Percentiles rank a stretch among this genome's conserved stretches.
Conservation (phyloP, 2,329 filamentous ascomycete species). For the Penicillium occitanis region DNA sequence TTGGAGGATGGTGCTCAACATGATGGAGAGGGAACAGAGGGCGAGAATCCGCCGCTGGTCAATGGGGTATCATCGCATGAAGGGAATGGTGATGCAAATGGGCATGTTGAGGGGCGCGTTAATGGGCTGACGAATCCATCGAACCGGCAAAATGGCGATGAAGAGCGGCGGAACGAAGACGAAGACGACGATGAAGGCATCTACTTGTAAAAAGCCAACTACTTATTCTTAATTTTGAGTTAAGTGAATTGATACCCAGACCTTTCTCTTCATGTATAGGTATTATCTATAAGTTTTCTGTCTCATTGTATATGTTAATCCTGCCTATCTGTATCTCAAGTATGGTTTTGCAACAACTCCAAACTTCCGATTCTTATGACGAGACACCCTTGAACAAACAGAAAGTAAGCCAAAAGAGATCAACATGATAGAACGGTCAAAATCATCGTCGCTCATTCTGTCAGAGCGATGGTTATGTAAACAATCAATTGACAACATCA, state of each 20-base stretch:
- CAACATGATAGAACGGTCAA: background rate
- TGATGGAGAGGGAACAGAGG: background rate
- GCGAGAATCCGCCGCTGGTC: background rate
- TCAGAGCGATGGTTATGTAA: constrained; percentile 11
- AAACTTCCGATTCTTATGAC: constrained; percentile 14
- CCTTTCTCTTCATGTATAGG: background rate
- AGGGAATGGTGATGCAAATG: background rate
- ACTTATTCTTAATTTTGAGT: background rate
- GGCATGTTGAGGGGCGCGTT: background rate
- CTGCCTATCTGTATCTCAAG: constrained; percentile 9
- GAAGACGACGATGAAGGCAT: constrained; percentile 18
- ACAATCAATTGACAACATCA: constrained; percentile 14
- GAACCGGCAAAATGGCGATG: background rate
- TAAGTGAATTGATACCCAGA: constrained; percentile 9
- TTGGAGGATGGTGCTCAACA: constrained; percentile 14
- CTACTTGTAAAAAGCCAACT: constrained; percentile 17
- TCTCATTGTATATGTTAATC: constrained; percentile 2
- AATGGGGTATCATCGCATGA: constrained; percentile 13
- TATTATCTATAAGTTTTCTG: background rate
- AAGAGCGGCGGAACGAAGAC: constrained; percentile 9
- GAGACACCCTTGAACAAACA: background rate
- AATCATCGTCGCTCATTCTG: background rate
- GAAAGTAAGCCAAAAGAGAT: background rate
- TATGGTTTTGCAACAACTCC: constrained; percentile 17
- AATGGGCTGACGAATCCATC: constrained; percentile 15